Evolutionary conservation across 805 yeast genomes (phyloP), one percentile per base, ranked within the genome.

Genomic region (Candida silvicultrix): DNA sequence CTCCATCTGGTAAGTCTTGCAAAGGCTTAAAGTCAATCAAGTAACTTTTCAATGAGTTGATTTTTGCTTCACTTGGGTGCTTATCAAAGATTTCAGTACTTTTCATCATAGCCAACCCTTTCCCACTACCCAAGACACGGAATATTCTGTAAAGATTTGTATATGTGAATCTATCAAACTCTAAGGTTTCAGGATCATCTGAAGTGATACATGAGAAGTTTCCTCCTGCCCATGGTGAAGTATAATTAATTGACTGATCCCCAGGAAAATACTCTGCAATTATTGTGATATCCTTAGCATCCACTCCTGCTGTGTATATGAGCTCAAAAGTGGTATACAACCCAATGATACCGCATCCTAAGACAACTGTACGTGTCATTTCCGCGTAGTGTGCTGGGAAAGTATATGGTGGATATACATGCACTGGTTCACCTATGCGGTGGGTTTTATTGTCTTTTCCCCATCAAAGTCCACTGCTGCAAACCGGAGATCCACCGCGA

Each of bases 221-320:
- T 8, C 80, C 83, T 22, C 84, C 84, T 0, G 95, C 95, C 77
- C 84, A 83, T 0, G 95, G 95, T 0, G 90, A 83, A 1, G 95
- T 81, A 62, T 83, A 87, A 42, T 77, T 70, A 47, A 77, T 77
- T 4, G 89, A 56, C 52, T 79, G 83, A 57, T 87, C 95, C 5
- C 95, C 95, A 3, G 95, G 95, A 35, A 82, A 62, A 54, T 73
- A 76, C 56, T 83, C 77, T 8, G 87, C 92, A 18, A 82, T 54
- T 2, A 86, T 73, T 4, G 77, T 70, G 49, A 87, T 74, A 6
- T 74, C 64, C 1, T 58, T 45, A 1, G 75, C 69, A 0, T 58
- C 46, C 10, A 72, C 64, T 2, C 70, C 68, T 11, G 65, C 65
- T 14, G 69, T 63, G 22, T 71, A 69, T 31, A 78, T 50, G 12